Base-by-base conservation (phyloP, 2,329 filamentous ascomycete species). In the Aspergillus cejpii region DNA sequence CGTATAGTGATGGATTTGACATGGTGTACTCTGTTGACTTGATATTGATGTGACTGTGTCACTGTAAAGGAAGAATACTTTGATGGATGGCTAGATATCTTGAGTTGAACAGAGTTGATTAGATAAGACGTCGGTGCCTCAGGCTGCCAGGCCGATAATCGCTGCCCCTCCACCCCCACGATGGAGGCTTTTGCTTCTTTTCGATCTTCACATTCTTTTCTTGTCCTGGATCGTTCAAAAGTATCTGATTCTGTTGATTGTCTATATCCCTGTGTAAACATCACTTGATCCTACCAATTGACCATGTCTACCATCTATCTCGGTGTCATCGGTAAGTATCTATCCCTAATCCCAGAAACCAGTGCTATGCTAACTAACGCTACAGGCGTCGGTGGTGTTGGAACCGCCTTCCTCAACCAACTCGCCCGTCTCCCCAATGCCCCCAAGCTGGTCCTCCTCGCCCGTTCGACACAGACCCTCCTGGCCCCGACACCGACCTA, bases 381-480 rank as follows among this genome's bases (percentile, higher is more conserved):
- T 31, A 15, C 36, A 94, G 90, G 92, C 62, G 86, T 85, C 58
- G 92, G 92, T 57, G 91, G 91, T 53, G 92, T 97, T 50, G 92
- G 92, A 61, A 90, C 90, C 69, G 81, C 81, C 71, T 96, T 97
- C 75, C 80, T 97, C 52, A 75, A 76, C 55, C 92, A 97, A 70
- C 81, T 97, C 47, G 74, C 84, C 53, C 73, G 77, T 52, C 80
- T 84, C 50, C 81, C 81, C 29, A 79, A 84, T 33, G 77, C 80
- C 5, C 77, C 95, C 47, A 82, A 78, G 46, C 81, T 97, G 43
- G 80, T 90, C 73, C 87, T 94, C 70, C 82, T 96, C 57, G 83
- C 87, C 44, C 89, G 87, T 44, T 92, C 85, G 67, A 87, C 83
- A 60, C 90, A 89, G 67, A 84, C 87, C 39, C 73, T 96, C 54